These are phyloP conservation scores for Acorus calamus DNA, from an alignment of 106 monocot genomes.

Conservation along the genomic window DNA sequence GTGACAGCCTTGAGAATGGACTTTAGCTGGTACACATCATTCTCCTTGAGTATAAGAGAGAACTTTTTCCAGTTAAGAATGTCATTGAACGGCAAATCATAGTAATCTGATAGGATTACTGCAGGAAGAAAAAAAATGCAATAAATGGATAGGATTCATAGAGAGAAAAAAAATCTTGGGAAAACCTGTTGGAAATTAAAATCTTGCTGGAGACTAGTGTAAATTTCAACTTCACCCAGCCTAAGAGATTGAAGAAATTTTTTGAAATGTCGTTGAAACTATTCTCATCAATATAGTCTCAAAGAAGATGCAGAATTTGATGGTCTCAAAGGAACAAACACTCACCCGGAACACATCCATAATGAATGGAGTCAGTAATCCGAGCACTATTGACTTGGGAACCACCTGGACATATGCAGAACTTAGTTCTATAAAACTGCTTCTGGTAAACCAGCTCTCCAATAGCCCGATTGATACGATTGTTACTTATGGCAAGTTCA, in stretches of 20 bases:
- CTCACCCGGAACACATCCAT: slow-evolving; percentile 87
- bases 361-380: slow-evolving; percentile 91
- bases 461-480: slow-evolving; percentile 76
- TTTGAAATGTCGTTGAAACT: too few species aligned
- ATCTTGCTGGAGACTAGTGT: too few species aligned
- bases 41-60: slow-evolving; percentile 70
- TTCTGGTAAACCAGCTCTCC: slow-evolving; percentile 90
- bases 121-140: slow-evolving; percentile 14
- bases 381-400: slow-evolving; percentile 98
- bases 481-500: slow-evolving; percentile 94
- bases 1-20: slow-evolving; percentile 64
- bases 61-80: slow-evolving; percentile 84
- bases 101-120: slow-evolving; percentile 92
- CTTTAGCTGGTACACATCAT: slow-evolving; percentile 84
- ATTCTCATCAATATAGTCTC: too few species aligned
- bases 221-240: too few species aligned
- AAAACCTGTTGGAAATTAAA: too few species aligned
- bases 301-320: too few species aligned
- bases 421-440: slow-evolving; percentile 78
- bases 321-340: too few species aligned
- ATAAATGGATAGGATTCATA: too few species aligned
- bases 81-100: slow-evolving; percentile 91
- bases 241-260: too few species aligned
- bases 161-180: too few species aligned
- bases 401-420: slow-evolving; percentile 97